phyloP scores from a whole-genome alignment of 257 asterid species.

The Pogostemon cablin region DNA sequence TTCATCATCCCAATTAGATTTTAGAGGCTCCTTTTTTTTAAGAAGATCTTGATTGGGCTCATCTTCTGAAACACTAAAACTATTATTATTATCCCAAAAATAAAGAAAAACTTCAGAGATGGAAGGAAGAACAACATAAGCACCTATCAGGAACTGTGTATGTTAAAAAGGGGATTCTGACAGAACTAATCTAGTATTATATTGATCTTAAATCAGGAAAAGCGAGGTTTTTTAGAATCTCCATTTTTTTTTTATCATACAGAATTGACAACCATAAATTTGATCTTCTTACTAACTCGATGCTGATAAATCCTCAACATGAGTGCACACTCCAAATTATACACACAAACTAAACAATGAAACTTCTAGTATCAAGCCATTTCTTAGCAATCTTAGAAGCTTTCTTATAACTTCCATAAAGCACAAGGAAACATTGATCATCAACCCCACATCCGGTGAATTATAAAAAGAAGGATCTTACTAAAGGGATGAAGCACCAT shows the following conservation, averaged over 20 bases:
- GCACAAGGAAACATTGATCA: too few relatives aligned
- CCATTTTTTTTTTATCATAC: too few relatives aligned
- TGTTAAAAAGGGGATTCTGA: background rate
- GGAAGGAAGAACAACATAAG: too few relatives aligned
- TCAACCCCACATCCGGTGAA: too few relatives aligned
- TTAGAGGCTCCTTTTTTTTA: conserved; percentile 48
- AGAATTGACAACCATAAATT: too few relatives aligned
- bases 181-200: too few relatives aligned
- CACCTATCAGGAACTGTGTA: too few relatives aligned
- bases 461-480: background rate
- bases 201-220: too few relatives aligned
- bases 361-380: background rate
- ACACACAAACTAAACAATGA: background rate
- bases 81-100: conserved; percentile 15
- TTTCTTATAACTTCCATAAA: too few relatives aligned
- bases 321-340: background rate
- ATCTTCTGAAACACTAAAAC: conserved; percentile 61
- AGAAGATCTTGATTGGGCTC: conserved; percentile 63
- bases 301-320: background rate
- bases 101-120: background rate
- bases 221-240: too few relatives aligned
- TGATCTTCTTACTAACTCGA: too few relatives aligned
- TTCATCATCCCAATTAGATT: conserved; percentile 84
- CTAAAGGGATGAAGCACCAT: background rate
- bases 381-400: background rate